Evolutionary conservation across 2,329 filamentous ascomycete species (phyloP), one percentile per base, ranked within the genome.

Genomic region (Colletotrichum sp.): DNA sequence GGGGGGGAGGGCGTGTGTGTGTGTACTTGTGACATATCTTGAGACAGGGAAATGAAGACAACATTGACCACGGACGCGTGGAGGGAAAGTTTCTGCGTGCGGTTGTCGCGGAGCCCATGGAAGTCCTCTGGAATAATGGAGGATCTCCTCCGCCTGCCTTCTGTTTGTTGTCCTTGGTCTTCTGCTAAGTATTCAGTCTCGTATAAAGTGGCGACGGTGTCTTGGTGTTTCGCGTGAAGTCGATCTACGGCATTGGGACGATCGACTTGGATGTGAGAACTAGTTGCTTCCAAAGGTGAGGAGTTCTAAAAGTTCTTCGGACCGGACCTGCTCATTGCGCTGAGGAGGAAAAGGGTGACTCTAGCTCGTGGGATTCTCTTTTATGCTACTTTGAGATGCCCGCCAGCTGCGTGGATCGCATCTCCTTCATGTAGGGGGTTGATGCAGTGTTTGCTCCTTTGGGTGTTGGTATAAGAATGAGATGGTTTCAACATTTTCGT

Each of bases 341-440:
- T 8, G 44, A 0, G 44, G n/a, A 21, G 6, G 44, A 49, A 21
- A 49, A 49, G 44, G n/a, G n/a, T 4, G n/a, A n/a, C n/a, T 13
- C n/a, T 21, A 0, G n/a, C 44, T 4, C 6, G 10, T 21, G 1
- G 0, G 44, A 2, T 49, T 49, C 44, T 49, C 10, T 49, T 6
- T 49, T 49, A 21, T 49, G 4, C 0, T 13, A 21, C 44, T 8
- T 5, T 52, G 3, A 21, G n/a, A 21, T 49, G 1, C 0, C n/a
- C 6, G 0, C 0, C 44, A 2, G 1, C 44, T 1, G 18, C 39
- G 9, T n/a, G 18, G 5, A 7, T 12, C 0, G n/a, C n/a, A 0
- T 49, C n/a, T 49, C 36, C 8, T n/a, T n/a, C n/a, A n/a, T n/a
- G n/a, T n/a, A n/a, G n/a, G n/a, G n/a, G n/a, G n/a, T n/a, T n/a